Base-by-base conservation (phyloP, 257 asterid genomes). In the Salvia hispanica region DNA sequence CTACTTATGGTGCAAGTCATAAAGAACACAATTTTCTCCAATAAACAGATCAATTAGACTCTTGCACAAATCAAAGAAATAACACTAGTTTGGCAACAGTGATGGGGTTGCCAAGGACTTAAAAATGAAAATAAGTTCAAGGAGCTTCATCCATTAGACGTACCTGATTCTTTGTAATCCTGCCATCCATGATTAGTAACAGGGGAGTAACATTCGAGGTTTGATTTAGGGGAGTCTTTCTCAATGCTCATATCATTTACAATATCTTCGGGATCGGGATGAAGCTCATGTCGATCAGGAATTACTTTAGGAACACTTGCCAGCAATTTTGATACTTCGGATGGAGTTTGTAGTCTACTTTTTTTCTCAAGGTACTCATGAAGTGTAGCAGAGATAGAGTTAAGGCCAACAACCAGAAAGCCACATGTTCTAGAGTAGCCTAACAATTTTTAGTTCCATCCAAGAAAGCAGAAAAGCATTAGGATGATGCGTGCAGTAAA, bases 231-330 rank as follows among this genome's bases (percentile, higher is more conserved):
- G 59, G 80, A 62, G 68, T 62, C 62, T 57, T 79, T 65, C 33
- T 64, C 75, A n/a, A 36, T 72, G 76, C 62, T 63, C 37, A 59
- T 56, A 56, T 53, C 77, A 15, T 61, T 33, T 18, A 33, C 40
- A 42, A 16, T 43, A 43, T 73, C 83, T 57, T 71, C 76, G 67
- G 75, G 11, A 66, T 61, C 36, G 59, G 72, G 56, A 66, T 76
- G 77, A 45, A 72, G 70, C 71, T 75, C 81, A 52, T 47, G 43
- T 39, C 44, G 50, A 9, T 86, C 95, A 1, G 90, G 85, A 62
- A 79, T 84, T 70, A 91, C 89, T 33, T 8, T 54, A 2, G 94
- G 95, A 50, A 74, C 64, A 71, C 66, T 71, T 56, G 72, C 70
- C 3, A 84, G 81, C 75, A 87, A 72, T 62, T 71, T 71, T 64